Base-by-base conservation (phyloP, 176 grass and related monocot species). In the Chrysopogon serrulatus region DNA sequence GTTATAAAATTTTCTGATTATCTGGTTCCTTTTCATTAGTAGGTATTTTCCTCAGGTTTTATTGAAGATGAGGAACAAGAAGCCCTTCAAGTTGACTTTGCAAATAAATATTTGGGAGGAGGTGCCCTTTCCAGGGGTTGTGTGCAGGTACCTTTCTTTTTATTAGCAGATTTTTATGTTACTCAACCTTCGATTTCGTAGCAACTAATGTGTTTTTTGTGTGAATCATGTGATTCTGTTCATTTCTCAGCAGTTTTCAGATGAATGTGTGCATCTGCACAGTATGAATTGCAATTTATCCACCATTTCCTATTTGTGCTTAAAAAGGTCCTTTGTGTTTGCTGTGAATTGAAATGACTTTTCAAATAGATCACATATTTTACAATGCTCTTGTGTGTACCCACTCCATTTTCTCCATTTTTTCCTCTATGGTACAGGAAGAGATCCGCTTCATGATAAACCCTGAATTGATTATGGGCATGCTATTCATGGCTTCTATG, bases 71-170 rank as follows among this genome's bases (percentile, higher is more conserved):
- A 98, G 74, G 75, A 80, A 53, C 40, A 87, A 80, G 93, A 95
- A 94, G 69, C 96, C 72, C 62, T 95, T 78, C 83, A 98, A 80
- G 93, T 93, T 62, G 96, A 98, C 70, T 98, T 98, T 86, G 91
- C 96, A 86, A 95, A 98, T 94, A 90, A 93, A 64, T 95, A 89
- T 92, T 74, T 98, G 63, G 96, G 96, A 83, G 96, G 96, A 54
- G 96, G 96, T 57, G 93, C 96, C 79, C 93, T 98, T 93, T 82
- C 40, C 6, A 83, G 87, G 79, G 96, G 96, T 49, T 98, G 96
- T 76, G 87, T 98, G 82, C 96, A 98, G 96, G 96, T 98, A 73
- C 79, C 59, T 83, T 80, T 87, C 71, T 83, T 94, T 71, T 68
- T 15, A 61, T 88, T 86, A 53, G 13, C 71, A 73, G 62, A 84